Base-by-base conservation (phyloP, 2,329 filamentous ascomycete genomes). In the Aaosphaeria arxii region DNA sequence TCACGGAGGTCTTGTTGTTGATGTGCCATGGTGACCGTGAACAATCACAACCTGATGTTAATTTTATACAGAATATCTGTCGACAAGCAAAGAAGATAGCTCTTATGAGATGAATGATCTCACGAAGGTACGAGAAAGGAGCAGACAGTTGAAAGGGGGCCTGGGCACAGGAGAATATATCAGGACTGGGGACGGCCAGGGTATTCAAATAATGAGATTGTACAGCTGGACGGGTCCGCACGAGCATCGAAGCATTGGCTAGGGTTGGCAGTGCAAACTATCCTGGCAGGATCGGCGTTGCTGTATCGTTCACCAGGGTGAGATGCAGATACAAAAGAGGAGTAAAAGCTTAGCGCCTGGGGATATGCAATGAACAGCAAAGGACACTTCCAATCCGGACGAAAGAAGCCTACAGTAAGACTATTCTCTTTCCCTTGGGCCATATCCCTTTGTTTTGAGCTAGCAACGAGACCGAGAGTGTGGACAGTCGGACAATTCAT, bases 201-300 rank as follows among this genome's bases (percentile, higher is more conserved):
- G 45, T 41, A 48, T 44, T 56, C 39, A 55, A 51, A 55, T 61
- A 54, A 48, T 42, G 48, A 45, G n/a, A 28, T 41, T 42, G 28
- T 45, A 48, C 32, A 36, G 30, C 43, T 39, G 36, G 46, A 50
- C 51, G 53, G 55, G 39, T 53, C 51, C 46, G 53, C 45, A 52
- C 53, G 55, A 24, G 17, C 17, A 24, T 24, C 17, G 17, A 24
- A 24, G 17, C 17, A 24, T 24, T 24, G 17, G 17, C 17, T 24
- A 24, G 17, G 17, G 17, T 24, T 24, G 17, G 17, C 17, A 24
- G 17, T 24, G 17, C 17, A 24, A 24, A 24, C 17, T 3, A 24
- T 24, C 17, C 17, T 24, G 17, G 17, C 17, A 24, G 17, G 17
- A 24, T 24, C 17, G 17, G 17, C 17, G 17, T 24, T 24, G 17